Conservation (phyloP, 371 early-diverging fungal species). For the Chytridium lagenaria region DNA sequence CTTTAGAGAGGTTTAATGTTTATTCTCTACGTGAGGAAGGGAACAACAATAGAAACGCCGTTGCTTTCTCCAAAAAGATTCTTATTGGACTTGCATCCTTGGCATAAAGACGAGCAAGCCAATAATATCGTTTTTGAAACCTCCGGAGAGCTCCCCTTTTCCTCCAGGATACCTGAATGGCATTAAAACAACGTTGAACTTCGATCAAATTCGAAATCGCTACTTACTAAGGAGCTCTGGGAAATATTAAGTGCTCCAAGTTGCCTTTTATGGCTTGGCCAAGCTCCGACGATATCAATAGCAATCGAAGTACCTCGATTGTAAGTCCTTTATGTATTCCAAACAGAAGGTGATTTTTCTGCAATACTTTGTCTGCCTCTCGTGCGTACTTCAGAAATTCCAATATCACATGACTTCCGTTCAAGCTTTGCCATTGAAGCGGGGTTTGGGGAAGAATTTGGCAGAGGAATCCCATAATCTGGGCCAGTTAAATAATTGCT, state of each 20-base stretch:
- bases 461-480: conserved; percentile 34
- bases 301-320: conserved; percentile 29
- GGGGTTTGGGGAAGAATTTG: conserved; percentile 32
- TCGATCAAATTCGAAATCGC: too few species aligned
- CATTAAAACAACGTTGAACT: background rate
- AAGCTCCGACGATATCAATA: conserved; percentile 39
- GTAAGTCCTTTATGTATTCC: conserved; percentile 6
- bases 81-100: conserved; percentile 48
- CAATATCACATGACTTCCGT: conserved; percentile 25
- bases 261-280: conserved; percentile 32
- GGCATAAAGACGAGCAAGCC: conserved; percentile 49
- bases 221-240: conserved; percentile 34
- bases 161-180: conserved; percentile 18
- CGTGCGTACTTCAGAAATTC: conserved; percentile 21
- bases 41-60: conserved; percentile 44
- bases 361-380: background rate
- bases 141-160: conserved; percentile 11
- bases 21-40: conserved; percentile 41
- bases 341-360: background rate
- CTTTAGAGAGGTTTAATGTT: background rate
- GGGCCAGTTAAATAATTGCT: background rate
- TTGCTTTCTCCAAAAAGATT: conserved; percentile 45
- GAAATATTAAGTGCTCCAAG: conserved; percentile 39
- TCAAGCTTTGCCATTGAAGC: conserved; percentile 21
- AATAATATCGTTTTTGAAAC: conserved; percentile 41